These are phyloP conservation scores for Coemansia umbellata DNA, from an alignment of 192 early-diverging fungal species.

Conservation along the genomic window DNA sequence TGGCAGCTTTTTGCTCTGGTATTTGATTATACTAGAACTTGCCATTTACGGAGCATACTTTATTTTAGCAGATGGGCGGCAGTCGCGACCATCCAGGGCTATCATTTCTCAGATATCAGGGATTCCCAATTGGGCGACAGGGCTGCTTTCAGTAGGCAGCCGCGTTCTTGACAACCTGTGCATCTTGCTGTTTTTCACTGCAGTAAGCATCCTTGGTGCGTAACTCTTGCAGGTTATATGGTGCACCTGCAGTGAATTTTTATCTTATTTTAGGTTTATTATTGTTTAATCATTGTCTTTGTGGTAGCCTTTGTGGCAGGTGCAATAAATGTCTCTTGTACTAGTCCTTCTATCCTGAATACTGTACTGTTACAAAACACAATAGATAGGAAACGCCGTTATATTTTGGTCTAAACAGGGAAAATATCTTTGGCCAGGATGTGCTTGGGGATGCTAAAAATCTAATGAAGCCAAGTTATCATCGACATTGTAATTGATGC, in stretches of 20 bases:
- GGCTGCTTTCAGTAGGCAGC: slow-evolving; percentile 12
- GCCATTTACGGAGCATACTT: slow-evolving; percentile 20
- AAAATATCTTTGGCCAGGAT: too few relatives aligned
- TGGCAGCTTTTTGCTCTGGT: slow-evolving; percentile 34
- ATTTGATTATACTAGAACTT: slow-evolving; percentile 28
- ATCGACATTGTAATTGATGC: slow-evolving; percentile 41
- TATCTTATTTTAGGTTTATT: too few relatives aligned
- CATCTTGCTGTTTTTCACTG: slow-evolving; percentile 30
- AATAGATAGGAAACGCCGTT: background rate
- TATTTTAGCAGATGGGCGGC: slow-evolving; percentile 9
- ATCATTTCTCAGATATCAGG: slow-evolving; percentile 21
- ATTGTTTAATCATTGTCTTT: too few relatives aligned
- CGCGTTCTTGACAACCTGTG: slow-evolving; percentile 34
- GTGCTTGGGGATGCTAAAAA: too few relatives aligned
- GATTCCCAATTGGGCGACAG: slow-evolving; percentile 16
- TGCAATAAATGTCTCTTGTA: slow-evolving; percentile 2
- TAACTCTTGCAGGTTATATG: too few relatives aligned
- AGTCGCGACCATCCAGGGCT: background rate
- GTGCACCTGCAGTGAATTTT: too few relatives aligned
- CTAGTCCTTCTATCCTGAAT: background rate
- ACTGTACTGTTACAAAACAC: background rate
- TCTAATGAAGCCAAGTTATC: slow-evolving; percentile 1
- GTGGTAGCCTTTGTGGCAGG: too few relatives aligned
- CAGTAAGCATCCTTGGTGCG: slow-evolving; percentile 13
- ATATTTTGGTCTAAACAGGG: too few relatives aligned